These are phyloP conservation scores for Calonectria multiphialidica DNA, from an alignment of 2,329 filamentous ascomycete species.

Conservation along the genomic window DNA sequence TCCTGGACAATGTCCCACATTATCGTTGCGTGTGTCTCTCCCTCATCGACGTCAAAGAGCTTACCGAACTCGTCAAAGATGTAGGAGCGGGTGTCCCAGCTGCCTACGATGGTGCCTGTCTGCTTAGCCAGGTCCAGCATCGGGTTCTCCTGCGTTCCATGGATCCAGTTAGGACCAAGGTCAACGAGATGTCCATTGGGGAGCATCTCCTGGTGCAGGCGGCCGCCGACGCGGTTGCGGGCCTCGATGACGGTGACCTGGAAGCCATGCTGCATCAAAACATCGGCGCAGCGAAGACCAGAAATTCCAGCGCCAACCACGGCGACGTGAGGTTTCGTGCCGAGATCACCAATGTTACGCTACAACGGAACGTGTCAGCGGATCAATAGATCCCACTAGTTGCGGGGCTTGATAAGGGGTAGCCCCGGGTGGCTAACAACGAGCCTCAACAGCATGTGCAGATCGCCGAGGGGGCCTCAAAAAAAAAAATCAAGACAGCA, in stretches of 20 bases:
- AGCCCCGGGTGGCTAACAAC: neutral
- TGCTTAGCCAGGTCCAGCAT: slow-evolving; percentile 75
- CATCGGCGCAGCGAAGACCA: slow-evolving; percentile 77
- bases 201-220: slow-evolving; percentile 66
- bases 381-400: slow-evolving; percentile 36
- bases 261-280: slow-evolving; percentile 74
- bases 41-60: slow-evolving; percentile 59
- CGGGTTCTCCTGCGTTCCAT: slow-evolving; percentile 78
- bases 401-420: slow-evolving; percentile 19
- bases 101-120: slow-evolving; percentile 64
- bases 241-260: slow-evolving; percentile 78
- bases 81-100: slow-evolving; percentile 64
- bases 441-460: neutral
- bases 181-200: slow-evolving; percentile 65
- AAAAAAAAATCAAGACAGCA: neutral
- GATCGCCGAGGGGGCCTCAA: neutral
- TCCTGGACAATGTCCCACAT: slow-evolving; percentile 78
- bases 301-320: slow-evolving; percentile 79
- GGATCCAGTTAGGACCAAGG: slow-evolving; percentile 84
- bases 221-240: slow-evolving; percentile 74
- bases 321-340: slow-evolving; percentile 65
- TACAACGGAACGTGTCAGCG: slow-evolving; percentile 39
- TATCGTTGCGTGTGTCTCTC: slow-evolving; percentile 60
- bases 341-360: slow-evolving; percentile 31
- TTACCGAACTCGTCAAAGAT: slow-evolving; percentile 69